These are phyloP conservation scores for Lecanicillium sp. DNA, from an alignment of 2,329 filamentous ascomycete genomes.

Conservation along the genomic window DNA sequence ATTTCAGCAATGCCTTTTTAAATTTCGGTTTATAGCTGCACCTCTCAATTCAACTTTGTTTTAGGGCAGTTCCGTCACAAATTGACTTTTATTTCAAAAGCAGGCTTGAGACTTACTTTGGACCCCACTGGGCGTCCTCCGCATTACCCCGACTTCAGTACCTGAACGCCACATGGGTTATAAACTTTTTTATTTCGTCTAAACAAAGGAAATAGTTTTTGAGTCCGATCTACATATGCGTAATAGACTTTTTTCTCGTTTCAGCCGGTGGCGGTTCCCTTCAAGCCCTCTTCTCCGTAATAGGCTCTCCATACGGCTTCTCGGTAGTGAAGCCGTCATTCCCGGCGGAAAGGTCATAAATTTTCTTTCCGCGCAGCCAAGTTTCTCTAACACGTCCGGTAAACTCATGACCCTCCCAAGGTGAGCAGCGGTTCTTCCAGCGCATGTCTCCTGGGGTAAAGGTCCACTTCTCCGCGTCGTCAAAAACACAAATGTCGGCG, in stretches of 20 bases:
- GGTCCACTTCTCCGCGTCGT: conserved; percentile 71
- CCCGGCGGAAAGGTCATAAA: conserved; percentile 59
- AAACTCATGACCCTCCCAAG: conserved; percentile 76
- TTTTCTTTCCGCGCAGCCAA: conserved; percentile 67
- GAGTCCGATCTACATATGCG: not conserved
- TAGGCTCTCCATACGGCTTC: conserved; percentile 42
- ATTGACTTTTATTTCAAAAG: too few species aligned
- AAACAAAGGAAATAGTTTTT: not conserved
- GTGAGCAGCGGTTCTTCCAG: conserved; percentile 88
- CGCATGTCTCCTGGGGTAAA: conserved; percentile 74
- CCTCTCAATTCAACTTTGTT: too few species aligned
- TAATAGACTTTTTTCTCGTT: not conserved
- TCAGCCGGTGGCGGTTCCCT: too few species aligned
- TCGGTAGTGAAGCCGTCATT: conserved; percentile 42
- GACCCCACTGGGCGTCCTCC: too few species aligned
- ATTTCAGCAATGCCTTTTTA: too few species aligned
- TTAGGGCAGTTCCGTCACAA: too few species aligned
- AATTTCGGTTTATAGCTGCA: too few species aligned
- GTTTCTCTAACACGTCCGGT: conserved; percentile 75
- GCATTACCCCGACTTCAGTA: too few species aligned
- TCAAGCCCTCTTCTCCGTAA: conserved; percentile 48
- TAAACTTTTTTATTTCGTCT: too few species aligned
- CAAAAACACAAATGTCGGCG: conserved; percentile 87
- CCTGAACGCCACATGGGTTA: too few species aligned
- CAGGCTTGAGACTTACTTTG: too few species aligned